Base-by-base conservation (phyloP, 2,329 filamentous ascomycete genomes). In the Penicillium sp. region DNA sequence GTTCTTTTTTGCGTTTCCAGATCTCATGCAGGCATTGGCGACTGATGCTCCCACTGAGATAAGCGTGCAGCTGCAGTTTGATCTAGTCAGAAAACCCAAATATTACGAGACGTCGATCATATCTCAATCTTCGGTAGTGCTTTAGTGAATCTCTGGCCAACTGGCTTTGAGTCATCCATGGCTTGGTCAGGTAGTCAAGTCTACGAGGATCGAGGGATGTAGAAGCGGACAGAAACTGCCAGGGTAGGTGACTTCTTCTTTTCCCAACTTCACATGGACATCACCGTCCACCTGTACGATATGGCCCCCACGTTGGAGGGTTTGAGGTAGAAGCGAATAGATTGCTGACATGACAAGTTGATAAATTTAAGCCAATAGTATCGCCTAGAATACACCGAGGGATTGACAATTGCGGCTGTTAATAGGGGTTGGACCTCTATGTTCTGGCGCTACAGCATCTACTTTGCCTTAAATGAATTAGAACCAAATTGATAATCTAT, bases 41-140 rank as follows among this genome's bases (percentile, higher is more conserved):
- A 69, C 84, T 88, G 71, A 94, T 90, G 72, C 88, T 91, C 53
- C 90, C 90, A 41, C 86, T 90, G 45, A 94, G 81, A 74, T 94
- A 90, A 61, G 90, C 90, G 68, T 94, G 90, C 53, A 93, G 83
- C 87, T 92, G 47, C 27, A 55, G 37, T 49, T n/a, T 42, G 40
- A 42, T 40, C 13, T 3, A n/a, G 50, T 61, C 17, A 65, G 49
- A 15, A 42, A 48, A 43, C 15, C 27, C 15, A 7, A 37, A 33
- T 19, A n/a, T 33, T 12, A 19, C 13, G 42, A 35, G 13, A 35
- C 19, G 25, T 17, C 21, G 19, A 50, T 23, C 61, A 13, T 66
- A 75, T 73, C 67, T 76, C 74, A 38, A 75, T 66, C 51, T 76
- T 76, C 6, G 74, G 74, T 7, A 76, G 58, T 10, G 63, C 60